Evolutionary conservation across 106 monocot species (phyloP).

Genomic region (Narthecium ossifragum): DNA sequence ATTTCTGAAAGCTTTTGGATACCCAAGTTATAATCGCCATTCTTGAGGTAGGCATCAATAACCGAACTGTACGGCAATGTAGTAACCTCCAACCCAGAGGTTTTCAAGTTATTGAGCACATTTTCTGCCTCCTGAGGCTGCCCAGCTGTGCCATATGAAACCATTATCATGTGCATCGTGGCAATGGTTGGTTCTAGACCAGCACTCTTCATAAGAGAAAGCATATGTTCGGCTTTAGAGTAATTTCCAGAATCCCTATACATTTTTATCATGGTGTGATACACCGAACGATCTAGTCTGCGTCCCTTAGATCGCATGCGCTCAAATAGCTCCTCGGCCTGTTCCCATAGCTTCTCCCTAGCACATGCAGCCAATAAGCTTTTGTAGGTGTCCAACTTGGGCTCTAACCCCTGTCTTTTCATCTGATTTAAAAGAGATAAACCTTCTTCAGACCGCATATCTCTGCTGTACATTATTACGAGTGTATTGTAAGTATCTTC

Average conservation of each 20-base stretch:
- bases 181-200: slow-evolving; percentile 85
- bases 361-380: slow-evolving; percentile 86
- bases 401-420: slow-evolving; percentile 58
- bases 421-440: slow-evolving; percentile 77
- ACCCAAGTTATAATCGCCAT: slow-evolving; percentile 61
- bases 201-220: slow-evolving; percentile 68
- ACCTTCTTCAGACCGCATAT: slow-evolving; percentile 82
- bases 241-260: slow-evolving; percentile 79
- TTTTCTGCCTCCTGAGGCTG: slow-evolving; percentile 74
- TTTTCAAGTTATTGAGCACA: slow-evolving; percentile 72
- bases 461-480: slow-evolving; percentile 83
- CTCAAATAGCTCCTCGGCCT: slow-evolving; percentile 80
- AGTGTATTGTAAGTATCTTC: slow-evolving; percentile 80
- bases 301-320: slow-evolving; percentile 45
- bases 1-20: slow-evolving; percentile 65
- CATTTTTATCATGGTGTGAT: slow-evolving; percentile 93
- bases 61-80: slow-evolving; percentile 87
- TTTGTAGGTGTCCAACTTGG: slow-evolving; percentile 81
- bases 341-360: slow-evolving; percentile 64
- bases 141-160: slow-evolving; percentile 71
- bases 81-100: slow-evolving; percentile 43
- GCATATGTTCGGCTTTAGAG: slow-evolving; percentile 70
- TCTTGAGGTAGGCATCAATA: slow-evolving; percentile 90
- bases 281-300: slow-evolving; percentile 63
- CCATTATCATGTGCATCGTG: slow-evolving; percentile 97